phyloP scores from a whole-genome alignment of 2,329 filamentous ascomycete species.

The Xylaria sp. region DNA sequence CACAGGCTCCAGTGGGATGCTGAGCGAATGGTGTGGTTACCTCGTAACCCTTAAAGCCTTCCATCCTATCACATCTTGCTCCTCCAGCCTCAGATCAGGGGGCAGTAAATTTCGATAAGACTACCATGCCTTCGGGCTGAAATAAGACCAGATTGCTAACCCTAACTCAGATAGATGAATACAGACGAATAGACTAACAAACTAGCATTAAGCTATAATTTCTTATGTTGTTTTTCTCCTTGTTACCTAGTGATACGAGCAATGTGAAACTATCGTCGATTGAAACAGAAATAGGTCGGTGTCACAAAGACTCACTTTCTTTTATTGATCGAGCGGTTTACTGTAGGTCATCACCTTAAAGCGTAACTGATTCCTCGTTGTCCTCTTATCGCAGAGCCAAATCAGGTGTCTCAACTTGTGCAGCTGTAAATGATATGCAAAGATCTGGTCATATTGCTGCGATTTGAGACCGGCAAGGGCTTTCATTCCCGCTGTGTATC shows the following conservation, averaged over 20 bases:
- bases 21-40: neutral
- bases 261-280: neutral
- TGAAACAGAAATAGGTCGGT: neutral
- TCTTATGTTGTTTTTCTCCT: neutral
- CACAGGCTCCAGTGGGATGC: neutral
- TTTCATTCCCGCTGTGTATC: constrained; percentile 16
- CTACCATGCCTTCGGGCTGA: neutral
- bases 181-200: too few species aligned
- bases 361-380: neutral
- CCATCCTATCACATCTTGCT: too few species aligned
- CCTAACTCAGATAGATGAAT: too few species aligned
- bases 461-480: constrained; percentile 13
- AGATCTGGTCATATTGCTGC: constrained; percentile 19
- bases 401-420: neutral
- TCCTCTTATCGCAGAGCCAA: neutral
- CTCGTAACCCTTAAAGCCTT: too few species aligned
- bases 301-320: too few species aligned
- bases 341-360: neutral
- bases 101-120: neutral
- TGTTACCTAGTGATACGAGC: neutral
- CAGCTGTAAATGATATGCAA: neutral
- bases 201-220: neutral
- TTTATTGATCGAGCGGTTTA: too few species aligned
- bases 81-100: neutral
- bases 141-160: neutral